A percentile compares a stretch with the other conserved stretches of the same genome.
phyloP scores from a whole-genome alignment of 139 green algal genomes.

The Chlamydomonas applanata region DNA sequence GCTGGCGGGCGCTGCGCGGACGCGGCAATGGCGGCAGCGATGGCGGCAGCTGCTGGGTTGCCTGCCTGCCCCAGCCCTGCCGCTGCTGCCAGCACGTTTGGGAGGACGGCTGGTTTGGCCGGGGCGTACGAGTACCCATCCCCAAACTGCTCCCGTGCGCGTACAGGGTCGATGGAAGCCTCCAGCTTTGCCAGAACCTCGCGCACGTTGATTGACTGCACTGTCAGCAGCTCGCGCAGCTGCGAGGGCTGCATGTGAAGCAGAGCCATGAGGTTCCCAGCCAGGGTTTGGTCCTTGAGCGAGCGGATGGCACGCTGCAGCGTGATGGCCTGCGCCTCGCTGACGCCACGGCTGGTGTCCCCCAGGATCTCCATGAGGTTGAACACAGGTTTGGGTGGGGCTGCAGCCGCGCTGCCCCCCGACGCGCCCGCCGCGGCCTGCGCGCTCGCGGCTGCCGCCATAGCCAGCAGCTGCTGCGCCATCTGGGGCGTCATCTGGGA shows the following conservation, averaged over 20 bases:
- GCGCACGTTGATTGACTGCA: constrained; percentile 13
- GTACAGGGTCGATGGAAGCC: constrained; percentile 24
- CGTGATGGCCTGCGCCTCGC: constrained; percentile 18
- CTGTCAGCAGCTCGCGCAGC: constrained; percentile 39
- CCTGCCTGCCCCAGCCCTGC: background rate
- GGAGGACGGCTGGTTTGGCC: background rate
- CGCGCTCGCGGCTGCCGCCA: background rate
- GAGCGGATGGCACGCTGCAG: constrained; percentile 37
- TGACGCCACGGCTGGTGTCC: background rate
- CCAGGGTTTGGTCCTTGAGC: constrained; percentile 21
- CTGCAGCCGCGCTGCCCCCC: background rate
- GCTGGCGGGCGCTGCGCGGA: background rate
- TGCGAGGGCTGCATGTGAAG: constrained; percentile 29
- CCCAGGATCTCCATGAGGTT: constrained; percentile 32
- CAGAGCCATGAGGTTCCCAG: constrained; percentile 35
- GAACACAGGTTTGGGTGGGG: constrained; percentile 11
- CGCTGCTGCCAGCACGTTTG: background rate
- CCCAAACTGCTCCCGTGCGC: constrained; percentile 33
- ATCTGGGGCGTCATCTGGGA: background rate
- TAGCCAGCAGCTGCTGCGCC: constrained; percentile 7
- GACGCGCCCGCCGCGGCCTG: background rate
- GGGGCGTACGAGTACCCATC: constrained; percentile 21
- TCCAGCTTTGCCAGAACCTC: constrained; percentile 41
- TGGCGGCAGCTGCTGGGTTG: background rate
- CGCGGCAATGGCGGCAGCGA: background rate